Evolutionary conservation across 768 basidiomycete genomes (phyloP), one percentile per base, ranked within the genome.

Genomic region (Crassisporium funariophilum): DNA sequence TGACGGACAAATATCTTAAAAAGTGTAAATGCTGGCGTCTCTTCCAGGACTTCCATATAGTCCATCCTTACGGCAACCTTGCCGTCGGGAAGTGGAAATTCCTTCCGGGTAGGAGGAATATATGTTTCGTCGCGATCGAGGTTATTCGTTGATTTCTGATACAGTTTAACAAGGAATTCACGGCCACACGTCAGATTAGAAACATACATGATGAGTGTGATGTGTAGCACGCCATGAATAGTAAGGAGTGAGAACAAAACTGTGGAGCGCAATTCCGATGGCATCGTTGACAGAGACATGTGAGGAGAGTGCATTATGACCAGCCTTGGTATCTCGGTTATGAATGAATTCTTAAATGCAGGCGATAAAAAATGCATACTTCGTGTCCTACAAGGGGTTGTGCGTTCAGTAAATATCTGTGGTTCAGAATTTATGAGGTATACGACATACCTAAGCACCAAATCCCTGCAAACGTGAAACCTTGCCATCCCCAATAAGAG

Each of bases 101-200:
- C 67, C 34, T 62, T 67, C 19, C 68, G 58, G 6, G 71, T 73
- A 7, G 68, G 67, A 22, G 83, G 84, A 19, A 86, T 73, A 47
- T 79, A 86, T 21, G 86, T 88, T 65, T 90, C 86, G 50, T 91
- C 88, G 8, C 84, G 74, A 43, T 85, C 85, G 53, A 88, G 76
- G 47, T 73, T 64, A 45, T 76, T 74, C 1, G 74, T 77, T 0
- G 70, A 55, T 69, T 75, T 75, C 74, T 75, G 19, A 21, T n/a
- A 38, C 4, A 27, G 11, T 5, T 24, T 25, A 31, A 38, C 33
- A 10, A 41, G 31, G 51, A 17, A 16, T 17, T 9, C 21, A 6
- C 5, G 9, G 25, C 9, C 40, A n/a, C 42, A 17, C n/a, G 17
- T 36, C 17, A 39, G n/a, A 10, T 38, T 27, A 16, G 41, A 20